Conservation (phyloP, 2,329 filamentous ascomycete species). For the Trichoderma atrobrunneum region DNA sequence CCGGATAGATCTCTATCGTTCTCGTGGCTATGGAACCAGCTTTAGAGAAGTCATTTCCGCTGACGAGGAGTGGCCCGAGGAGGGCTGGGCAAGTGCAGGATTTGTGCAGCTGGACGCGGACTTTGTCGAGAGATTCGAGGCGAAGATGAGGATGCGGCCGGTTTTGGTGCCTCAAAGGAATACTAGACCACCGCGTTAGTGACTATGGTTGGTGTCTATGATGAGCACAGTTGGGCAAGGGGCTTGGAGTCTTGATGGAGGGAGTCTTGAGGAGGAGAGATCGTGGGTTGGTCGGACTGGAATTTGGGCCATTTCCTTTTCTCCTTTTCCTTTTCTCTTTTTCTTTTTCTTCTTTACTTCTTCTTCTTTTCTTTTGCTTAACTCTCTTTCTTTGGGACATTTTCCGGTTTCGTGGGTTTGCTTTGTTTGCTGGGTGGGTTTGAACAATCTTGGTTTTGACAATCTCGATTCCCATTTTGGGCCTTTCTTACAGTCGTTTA, state of each 20-base stretch:
- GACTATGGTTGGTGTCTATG: background rate
- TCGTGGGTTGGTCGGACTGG: background rate
- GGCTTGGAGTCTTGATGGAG: background rate
- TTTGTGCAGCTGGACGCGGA: background rate
- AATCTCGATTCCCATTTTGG: background rate
- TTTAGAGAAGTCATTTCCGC: slow-evolving; percentile 7
- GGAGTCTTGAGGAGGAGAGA: background rate
- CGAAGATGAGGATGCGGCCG: background rate
- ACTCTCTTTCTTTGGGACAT: background rate
- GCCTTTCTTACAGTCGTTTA: background rate
- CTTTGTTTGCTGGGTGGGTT: background rate
- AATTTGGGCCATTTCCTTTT: background rate
- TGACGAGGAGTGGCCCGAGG: slow-evolving; percentile 3
- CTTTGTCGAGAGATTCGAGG: background rate
- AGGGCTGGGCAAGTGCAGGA: background rate
- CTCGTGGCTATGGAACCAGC: background rate
- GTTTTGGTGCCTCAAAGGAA: background rate
- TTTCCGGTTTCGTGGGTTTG: background rate
- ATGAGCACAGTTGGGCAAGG: background rate
- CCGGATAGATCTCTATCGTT: background rate
- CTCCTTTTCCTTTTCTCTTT: background rate
- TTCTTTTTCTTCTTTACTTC: background rate
- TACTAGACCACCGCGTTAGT: background rate
- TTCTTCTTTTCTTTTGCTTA: background rate
- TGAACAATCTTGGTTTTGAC: background rate